Conservation (phyloP, 495 filamentous ascomycete species). For the Rostrohypoxylon terebratum region DNA sequence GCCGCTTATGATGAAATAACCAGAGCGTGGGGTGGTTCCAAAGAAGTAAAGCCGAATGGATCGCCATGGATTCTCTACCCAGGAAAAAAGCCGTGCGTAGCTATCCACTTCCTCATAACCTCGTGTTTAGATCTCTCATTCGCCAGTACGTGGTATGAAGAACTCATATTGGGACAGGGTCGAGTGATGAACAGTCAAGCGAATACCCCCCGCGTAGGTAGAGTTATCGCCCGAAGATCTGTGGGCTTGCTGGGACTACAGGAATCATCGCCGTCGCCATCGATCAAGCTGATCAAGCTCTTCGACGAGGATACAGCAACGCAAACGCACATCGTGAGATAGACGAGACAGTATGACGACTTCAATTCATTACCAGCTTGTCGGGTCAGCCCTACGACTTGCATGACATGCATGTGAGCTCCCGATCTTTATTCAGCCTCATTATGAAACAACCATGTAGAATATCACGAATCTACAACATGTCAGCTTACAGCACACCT, state of each 20-base stretch:
- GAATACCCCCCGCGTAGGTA: not conserved
- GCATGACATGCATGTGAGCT: conserved; percentile 18
- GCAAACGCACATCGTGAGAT: not conserved
- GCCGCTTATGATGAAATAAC: conserved; percentile 18
- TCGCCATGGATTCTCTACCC: conserved; percentile 6
- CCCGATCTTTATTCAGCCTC: conserved; percentile 34
- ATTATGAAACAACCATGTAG: conserved; percentile 9
- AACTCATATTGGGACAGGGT: conserved; percentile 5
- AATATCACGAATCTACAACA: conserved; percentile 3
- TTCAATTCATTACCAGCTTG: conserved; percentile 26
- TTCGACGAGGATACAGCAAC: not conserved
- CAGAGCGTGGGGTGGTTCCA: conserved; percentile 13
- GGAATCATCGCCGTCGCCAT: not conserved
- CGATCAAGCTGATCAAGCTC: not conserved
- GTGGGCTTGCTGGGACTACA: not conserved
- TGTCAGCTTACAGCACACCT: conserved; percentile 30
- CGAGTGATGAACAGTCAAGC: not conserved
- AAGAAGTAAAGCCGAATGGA: conserved; percentile 31
- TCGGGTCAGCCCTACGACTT: conserved; percentile 41
- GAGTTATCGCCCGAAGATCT: not conserved
- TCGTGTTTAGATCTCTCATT: conserved; percentile 35
- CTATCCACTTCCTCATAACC: conserved; percentile 30
- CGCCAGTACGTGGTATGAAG: conserved; percentile 30
- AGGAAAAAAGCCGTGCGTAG: not conserved
- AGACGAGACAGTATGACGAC: not conserved